Conservation (phyloP, 331 rosid species). For the Acacia concinna region DNA sequence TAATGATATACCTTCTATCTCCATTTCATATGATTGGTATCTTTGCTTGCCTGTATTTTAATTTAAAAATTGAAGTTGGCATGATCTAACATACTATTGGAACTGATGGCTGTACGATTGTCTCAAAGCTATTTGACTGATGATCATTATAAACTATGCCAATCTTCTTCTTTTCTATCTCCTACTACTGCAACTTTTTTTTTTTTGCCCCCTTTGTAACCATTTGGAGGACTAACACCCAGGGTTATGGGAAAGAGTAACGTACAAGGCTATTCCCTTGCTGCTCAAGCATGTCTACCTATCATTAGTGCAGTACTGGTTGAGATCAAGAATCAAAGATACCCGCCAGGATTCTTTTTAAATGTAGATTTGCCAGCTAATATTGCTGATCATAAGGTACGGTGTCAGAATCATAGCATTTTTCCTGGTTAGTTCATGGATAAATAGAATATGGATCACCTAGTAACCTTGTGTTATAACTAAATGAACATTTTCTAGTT, state of each 20-base stretch:
- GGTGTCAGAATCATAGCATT: slow-evolving; percentile 3
- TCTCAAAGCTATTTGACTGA: neutral
- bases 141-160: neutral
- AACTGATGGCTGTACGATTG: neutral
- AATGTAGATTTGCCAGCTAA: slow-evolving; percentile 59
- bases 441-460: neutral
- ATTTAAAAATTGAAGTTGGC: neutral
- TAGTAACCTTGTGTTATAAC: neutral
- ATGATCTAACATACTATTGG: neutral
- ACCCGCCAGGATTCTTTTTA: slow-evolving; percentile 52
- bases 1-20: slow-evolving; percentile 60
- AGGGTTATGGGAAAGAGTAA: slow-evolving; percentile 63
- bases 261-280: slow-evolving; percentile 46
- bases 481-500: neutral
- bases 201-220: slow-evolving; percentile 20
- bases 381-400: slow-evolving; percentile 76
- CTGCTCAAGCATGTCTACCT: slow-evolving; percentile 71
- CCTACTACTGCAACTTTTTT: neutral
- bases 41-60: slow-evolving; percentile 6
- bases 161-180: neutral
- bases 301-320: slow-evolving; percentile 50
- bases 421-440: slow-evolving; percentile 15
- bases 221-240: slow-evolving; percentile 27
- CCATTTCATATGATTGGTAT: slow-evolving; percentile 70
- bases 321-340: slow-evolving; percentile 50